phyloP scores from a whole-genome alignment of 352 stramenopile genomes.

The Globisporangium apiculatum region DNA sequence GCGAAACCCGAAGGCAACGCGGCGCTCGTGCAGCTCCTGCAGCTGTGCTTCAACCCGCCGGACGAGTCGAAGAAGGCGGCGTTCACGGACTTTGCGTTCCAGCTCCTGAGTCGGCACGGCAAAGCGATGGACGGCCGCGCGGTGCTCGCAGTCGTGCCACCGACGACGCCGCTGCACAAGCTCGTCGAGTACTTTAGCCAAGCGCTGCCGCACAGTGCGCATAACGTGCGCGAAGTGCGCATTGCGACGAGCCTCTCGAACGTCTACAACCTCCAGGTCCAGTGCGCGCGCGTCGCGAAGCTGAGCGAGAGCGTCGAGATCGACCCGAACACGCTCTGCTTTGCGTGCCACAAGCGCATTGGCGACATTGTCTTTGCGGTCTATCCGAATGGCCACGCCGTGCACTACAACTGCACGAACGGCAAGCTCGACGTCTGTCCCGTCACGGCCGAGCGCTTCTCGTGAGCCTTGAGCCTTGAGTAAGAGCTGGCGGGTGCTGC shows the following conservation, averaged over 20 bases:
- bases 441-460: constrained; percentile 76
- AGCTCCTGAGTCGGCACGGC: constrained; percentile 67
- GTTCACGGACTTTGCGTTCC: constrained; percentile 75
- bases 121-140: constrained; percentile 69
- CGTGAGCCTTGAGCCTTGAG: constrained; percentile 1
- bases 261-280: constrained; percentile 87
- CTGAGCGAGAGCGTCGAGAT: constrained; percentile 77
- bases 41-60: constrained; percentile 71
- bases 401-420: constrained; percentile 88
- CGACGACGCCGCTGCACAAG: constrained; percentile 68
- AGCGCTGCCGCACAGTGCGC: constrained; percentile 65
- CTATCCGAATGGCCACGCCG: constrained; percentile 79
- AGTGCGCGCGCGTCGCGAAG: constrained; percentile 79
- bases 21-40: constrained; percentile 67
- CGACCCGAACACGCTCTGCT: constrained; percentile 69
- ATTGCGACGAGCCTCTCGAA: constrained; percentile 82
- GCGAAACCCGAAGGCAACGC: constrained; percentile 61
- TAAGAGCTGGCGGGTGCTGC: too few relatives aligned
- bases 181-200: constrained; percentile 83
- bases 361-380: constrained; percentile 85
- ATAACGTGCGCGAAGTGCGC: constrained; percentile 77
- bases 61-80: constrained; percentile 77
- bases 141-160: constrained; percentile 60
- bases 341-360: constrained; percentile 82
- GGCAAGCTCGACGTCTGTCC: constrained; percentile 75